Base-by-base conservation (phyloP, 2,329 filamentous ascomycete genomes). In the Sporothrix humicola region DNA sequence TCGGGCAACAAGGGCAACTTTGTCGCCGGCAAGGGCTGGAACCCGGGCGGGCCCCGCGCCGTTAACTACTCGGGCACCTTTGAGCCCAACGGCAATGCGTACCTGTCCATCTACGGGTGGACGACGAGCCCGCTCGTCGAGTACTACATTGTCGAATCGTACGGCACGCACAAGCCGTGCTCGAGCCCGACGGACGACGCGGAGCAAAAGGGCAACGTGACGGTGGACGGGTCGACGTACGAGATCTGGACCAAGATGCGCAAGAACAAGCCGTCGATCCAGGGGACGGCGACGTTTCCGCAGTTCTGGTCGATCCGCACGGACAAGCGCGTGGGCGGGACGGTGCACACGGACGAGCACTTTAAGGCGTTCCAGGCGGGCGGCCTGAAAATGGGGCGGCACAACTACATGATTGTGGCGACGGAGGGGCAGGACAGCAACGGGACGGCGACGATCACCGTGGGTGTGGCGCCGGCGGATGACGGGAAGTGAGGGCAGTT, bases 11-110 rank as follows among this genome's bases (percentile, higher is more conserved):
- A 78, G 54, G 85, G 85, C 69, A 87, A 88, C 82, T 86, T 88
- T 72, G 87, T 88, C 59, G 86, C 82, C 74, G 88, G 87, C 74
- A 89, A 89, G 80, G 88, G 85, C 44, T 87, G 85, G 85, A 84
- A 82, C 72, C 81, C 83, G 31, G 83, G 83, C 58, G 77, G 75
- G 68, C 77, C 76, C 73, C 77, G 86, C 74, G 82, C 80, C 71
- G 86, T 88, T 78, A 84, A 80, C 75, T 88, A 86, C 82, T 81
- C 79, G 13, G 86, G 83, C 56, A 81, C 79, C 52, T 88, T 84
- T 82, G 81, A 78, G 73, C 82, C 84, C 72, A 82, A 81, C 73
- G 85, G 85, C 75, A 87, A 87, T 81, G 81, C 86, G 48, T 76
- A 76, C 56, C 71, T 75, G 20, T 69, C 74, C 37, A 56, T 76